These are phyloP conservation scores for Calonectria hawksworthii DNA, from an alignment of 2,329 filamentous ascomycete species.

Conservation along the genomic window DNA sequence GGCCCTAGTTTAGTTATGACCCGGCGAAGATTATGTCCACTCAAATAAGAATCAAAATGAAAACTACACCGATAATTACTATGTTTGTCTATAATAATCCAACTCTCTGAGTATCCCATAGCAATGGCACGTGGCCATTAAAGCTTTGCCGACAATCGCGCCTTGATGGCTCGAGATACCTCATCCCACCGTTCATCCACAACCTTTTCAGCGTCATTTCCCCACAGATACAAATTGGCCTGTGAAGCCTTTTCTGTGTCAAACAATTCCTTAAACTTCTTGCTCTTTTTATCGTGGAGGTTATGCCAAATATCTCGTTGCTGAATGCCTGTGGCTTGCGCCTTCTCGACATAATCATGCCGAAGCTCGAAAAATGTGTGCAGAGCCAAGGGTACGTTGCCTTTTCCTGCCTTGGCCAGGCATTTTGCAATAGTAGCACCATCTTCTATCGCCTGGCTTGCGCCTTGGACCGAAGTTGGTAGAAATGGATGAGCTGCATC, in stretches of 20 bases:
- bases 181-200: not conserved
- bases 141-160: not conserved
- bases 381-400: not conserved
- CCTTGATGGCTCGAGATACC: not conserved
- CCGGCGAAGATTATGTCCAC: too few species aligned
- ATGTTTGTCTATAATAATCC: too few species aligned
- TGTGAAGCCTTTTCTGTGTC: not conserved
- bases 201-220: not conserved
- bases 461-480: not conserved
- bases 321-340: not conserved
- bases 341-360: not conserved
- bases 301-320: not conserved
- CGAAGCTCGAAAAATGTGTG: not conserved
- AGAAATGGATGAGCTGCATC: not conserved
- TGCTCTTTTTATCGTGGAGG: not conserved
- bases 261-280: not conserved
- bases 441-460: not conserved
- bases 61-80: too few species aligned
- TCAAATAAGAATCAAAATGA: too few species aligned
- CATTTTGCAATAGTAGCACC: slow-evolving; percentile 1
- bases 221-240: not conserved
- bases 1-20: too few species aligned
- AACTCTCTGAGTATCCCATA: too few species aligned
- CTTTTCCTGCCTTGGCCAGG: not conserved
- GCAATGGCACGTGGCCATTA: not conserved